Percentiles rank a stretch among this genome's conserved stretches.
These are phyloP conservation scores for Kernera saxatilis DNA, from an alignment of 345 rosid species.

Conservation along the genomic window DNA sequence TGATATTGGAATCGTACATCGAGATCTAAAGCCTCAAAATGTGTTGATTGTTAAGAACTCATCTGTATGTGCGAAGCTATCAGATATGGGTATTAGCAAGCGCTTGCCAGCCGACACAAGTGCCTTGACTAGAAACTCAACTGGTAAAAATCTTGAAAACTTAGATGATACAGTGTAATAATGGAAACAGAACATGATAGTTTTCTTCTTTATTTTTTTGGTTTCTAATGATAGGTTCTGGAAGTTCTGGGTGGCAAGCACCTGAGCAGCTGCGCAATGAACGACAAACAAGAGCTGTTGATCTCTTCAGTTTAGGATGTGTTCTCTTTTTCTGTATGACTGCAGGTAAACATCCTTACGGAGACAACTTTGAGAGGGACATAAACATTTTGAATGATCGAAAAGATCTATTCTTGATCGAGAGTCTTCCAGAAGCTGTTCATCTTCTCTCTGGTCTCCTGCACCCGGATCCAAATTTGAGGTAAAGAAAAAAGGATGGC, in stretches of 20 bases:
- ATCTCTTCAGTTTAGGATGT: constrained; percentile 74
- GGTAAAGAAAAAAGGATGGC: constrained; percentile 29
- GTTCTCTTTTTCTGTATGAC: constrained; percentile 72
- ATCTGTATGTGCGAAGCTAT: constrained; percentile 61
- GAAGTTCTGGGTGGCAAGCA: constrained; percentile 90
- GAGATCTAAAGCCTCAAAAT: constrained; percentile 81
- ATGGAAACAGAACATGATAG: background rate
- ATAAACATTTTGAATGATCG: constrained; percentile 53
- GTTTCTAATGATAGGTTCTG: constrained; percentile 46
- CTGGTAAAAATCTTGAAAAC: constrained; percentile 39
- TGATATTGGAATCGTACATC: constrained; percentile 67
- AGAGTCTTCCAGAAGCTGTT: constrained; percentile 59
- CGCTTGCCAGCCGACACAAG: constrained; percentile 54
- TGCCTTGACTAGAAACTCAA: constrained; percentile 54
- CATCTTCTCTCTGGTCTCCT: constrained; percentile 58
- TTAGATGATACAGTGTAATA: background rate
- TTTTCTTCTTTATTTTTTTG: background rate
- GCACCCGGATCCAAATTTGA: constrained; percentile 44
- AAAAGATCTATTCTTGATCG: constrained; percentile 59
- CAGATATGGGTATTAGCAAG: constrained; percentile 86
- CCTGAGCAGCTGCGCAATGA: constrained; percentile 72
- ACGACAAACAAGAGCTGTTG: constrained; percentile 71
- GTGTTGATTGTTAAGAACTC: constrained; percentile 59
- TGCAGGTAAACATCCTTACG: constrained; percentile 71
- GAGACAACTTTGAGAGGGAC: constrained; percentile 64